Conservation (phyloP, 2,329 filamentous ascomycete genomes). For the Periconia macrospinosa region DNA sequence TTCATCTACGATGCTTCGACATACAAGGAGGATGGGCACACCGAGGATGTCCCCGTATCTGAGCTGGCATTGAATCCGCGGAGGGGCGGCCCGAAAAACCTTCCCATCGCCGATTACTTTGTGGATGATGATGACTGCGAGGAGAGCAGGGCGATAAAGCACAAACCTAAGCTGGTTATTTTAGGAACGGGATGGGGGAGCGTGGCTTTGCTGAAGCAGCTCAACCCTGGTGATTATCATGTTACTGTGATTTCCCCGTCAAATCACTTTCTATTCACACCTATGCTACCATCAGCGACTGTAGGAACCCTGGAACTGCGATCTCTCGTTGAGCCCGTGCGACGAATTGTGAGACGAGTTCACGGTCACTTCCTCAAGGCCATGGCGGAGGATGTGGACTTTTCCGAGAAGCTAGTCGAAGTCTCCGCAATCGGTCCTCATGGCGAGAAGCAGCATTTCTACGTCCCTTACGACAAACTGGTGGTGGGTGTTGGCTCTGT, state of each 20-base stretch:
- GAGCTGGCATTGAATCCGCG: conserved; percentile 78
- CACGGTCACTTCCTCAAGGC: conserved; percentile 90
- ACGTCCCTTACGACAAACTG: conserved; percentile 96
- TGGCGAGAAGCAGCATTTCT: conserved; percentile 80
- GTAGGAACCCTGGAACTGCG: conserved; percentile 91
- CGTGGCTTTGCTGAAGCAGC: conserved; percentile 84
- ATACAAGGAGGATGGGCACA: conserved; percentile 71
- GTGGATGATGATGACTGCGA: conserved; percentile 86
- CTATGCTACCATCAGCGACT: conserved; percentile 95
- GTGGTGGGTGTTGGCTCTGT: conserved; percentile 89
- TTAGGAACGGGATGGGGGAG: conserved; percentile 94
- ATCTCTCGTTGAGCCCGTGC: conserved; percentile 89
- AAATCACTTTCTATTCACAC: conserved; percentile 97
- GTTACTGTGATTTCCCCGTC: conserved; percentile 92
- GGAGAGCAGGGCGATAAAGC: conserved; percentile 69
- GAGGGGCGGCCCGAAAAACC: conserved; percentile 87
- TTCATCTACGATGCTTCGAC: conserved; percentile 94
- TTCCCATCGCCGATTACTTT: conserved; percentile 84
- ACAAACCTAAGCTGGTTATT: conserved; percentile 91
- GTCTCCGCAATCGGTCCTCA: conserved; percentile 70
- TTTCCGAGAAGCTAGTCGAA: conserved; percentile 88
- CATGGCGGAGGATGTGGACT: conserved; percentile 84
- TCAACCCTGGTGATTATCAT: conserved; percentile 91
- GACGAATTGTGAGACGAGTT: conserved; percentile 76
- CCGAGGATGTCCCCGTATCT: conserved; percentile 79